Conservation (phyloP, 139 green algal genomes). For the Yamagishiella unicocca region DNA sequence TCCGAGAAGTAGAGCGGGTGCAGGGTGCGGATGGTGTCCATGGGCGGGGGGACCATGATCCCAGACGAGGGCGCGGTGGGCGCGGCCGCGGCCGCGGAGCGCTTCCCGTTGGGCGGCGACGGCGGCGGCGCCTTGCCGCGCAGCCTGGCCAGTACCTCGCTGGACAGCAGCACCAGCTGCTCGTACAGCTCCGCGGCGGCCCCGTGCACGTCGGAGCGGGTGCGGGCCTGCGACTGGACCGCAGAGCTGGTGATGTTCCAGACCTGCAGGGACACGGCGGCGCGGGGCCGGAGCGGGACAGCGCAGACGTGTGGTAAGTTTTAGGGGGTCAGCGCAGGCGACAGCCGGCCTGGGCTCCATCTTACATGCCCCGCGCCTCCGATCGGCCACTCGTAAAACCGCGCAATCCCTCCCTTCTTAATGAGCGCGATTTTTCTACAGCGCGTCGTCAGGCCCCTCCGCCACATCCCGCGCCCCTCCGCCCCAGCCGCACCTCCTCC, state of each 20-base stretch:
- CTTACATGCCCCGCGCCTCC: no score
- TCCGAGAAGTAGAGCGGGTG: slow-evolving; percentile 66
- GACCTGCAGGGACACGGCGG: slow-evolving; percentile 21
- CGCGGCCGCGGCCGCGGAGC: not conserved
- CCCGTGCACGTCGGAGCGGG: slow-evolving; percentile 49
- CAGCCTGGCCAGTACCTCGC: slow-evolving; percentile 19
- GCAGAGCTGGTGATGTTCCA: slow-evolving; percentile 35
- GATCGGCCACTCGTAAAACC: no score
- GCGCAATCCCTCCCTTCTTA: no score
- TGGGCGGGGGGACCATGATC: slow-evolving; percentile 14
- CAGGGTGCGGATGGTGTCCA: slow-evolving; percentile 46
- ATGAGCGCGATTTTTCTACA: no score
- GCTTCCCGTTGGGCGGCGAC: slow-evolving; percentile 32
- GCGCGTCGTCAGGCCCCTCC: not conserved
- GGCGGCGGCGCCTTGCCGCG: slow-evolving; percentile 15
- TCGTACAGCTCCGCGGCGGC: slow-evolving; percentile 30
- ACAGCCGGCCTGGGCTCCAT: no score
- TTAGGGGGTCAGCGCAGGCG: no score
- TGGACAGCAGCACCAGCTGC: slow-evolving; percentile 40
- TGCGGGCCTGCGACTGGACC: slow-evolving; percentile 41
- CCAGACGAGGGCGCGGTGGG: not conserved
- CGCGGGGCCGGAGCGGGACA: no score
- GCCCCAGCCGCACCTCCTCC: slow-evolving; percentile 67
- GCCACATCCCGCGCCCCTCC: slow-evolving; percentile 41
- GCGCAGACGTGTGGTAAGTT: no score